These are phyloP conservation scores for Podila horticola DNA, from an alignment of 192 early-diverging fungal genomes.

Conservation along the genomic window DNA sequence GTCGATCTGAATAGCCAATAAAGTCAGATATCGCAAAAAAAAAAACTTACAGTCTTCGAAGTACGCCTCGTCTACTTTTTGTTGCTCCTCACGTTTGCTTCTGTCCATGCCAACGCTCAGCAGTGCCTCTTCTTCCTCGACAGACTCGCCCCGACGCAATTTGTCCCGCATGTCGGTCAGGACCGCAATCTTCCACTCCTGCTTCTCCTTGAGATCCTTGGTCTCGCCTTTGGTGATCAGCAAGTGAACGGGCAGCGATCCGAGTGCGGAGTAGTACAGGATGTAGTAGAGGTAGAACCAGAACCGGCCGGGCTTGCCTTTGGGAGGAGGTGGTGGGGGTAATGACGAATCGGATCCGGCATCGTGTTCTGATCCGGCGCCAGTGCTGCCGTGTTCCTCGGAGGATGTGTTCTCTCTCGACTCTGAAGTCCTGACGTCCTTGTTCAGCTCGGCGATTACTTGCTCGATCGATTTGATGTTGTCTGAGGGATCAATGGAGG, in stretches of 20 bases:
- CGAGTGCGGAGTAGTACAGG: slow-evolving; percentile 27
- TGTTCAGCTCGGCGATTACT: slow-evolving; percentile 27
- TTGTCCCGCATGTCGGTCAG: slow-evolving; percentile 50
- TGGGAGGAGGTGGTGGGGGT: slow-evolving; percentile 3
- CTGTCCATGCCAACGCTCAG: slow-evolving; percentile 32
- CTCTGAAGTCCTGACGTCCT: background rate
- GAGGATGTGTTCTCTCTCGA: background rate
- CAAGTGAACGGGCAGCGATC: slow-evolving; percentile 40
- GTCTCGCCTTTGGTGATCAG: slow-evolving; percentile 34
- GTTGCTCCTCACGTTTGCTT: slow-evolving; percentile 25
- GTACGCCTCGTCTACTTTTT: slow-evolving; percentile 40
- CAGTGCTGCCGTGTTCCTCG: slow-evolving; percentile 1
- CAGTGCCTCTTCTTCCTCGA: slow-evolving; percentile 43
- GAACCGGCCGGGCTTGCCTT: slow-evolving; percentile 16
- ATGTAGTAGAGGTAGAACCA: slow-evolving; percentile 38
- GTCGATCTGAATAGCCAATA: background rate
- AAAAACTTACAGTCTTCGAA: slow-evolving; percentile 46
- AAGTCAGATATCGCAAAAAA: background rate
- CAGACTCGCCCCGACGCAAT: slow-evolving; percentile 28
- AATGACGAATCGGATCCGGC: slow-evolving; percentile 2
- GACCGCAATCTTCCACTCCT: slow-evolving; percentile 48
- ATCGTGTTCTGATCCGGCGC: background rate
- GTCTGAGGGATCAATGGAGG: background rate
- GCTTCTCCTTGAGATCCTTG: slow-evolving; percentile 27
- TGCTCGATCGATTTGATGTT: slow-evolving; percentile 36